Evolutionary conservation across 306 rosid genomes (phyloP).

Genomic region (Betula pendula): DNA sequence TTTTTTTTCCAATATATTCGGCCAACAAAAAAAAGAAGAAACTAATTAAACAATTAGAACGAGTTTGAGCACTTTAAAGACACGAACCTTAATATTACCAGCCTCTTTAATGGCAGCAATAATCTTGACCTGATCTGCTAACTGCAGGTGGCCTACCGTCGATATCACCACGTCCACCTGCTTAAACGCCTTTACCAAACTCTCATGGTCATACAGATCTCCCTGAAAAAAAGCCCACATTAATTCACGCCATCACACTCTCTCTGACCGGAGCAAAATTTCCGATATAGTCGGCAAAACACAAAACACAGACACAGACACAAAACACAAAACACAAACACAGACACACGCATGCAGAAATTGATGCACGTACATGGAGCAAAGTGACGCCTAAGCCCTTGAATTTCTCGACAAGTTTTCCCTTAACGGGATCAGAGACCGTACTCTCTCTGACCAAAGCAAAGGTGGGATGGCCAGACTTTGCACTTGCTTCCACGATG

Average conservation of each 20-base stretch:
- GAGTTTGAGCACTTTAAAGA: not conserved
- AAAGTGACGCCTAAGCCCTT: conserved; percentile 58
- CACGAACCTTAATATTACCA: conserved; percentile 70
- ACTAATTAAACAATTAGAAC: not conserved
- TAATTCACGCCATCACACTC: not conserved
- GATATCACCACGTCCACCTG: conserved; percentile 87
- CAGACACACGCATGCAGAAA: no score
- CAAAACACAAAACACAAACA: no score
- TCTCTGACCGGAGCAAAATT: not conserved
- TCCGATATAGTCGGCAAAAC: not conserved
- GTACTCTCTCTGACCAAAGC: conserved; percentile 72
- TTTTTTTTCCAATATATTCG: no score
- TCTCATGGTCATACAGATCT: conserved; percentile 69
- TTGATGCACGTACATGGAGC: conserved; percentile 40
- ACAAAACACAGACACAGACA: not conserved
- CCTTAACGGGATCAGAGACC: conserved; percentile 59
- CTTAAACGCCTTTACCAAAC: conserved; percentile 72
- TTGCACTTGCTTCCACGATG: conserved; percentile 78
- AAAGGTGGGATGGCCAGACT: conserved; percentile 73
- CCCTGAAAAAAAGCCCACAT: conserved; percentile 46
- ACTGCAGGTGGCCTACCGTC: conserved; percentile 54
- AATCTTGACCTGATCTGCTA: conserved; percentile 79
- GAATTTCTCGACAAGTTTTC: conserved; percentile 49
- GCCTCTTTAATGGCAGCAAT: conserved; percentile 87
- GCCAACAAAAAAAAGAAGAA: no score